Base-by-base conservation (phyloP, 2,329 filamentous ascomycete genomes). In the Byssochlamys sp. region DNA sequence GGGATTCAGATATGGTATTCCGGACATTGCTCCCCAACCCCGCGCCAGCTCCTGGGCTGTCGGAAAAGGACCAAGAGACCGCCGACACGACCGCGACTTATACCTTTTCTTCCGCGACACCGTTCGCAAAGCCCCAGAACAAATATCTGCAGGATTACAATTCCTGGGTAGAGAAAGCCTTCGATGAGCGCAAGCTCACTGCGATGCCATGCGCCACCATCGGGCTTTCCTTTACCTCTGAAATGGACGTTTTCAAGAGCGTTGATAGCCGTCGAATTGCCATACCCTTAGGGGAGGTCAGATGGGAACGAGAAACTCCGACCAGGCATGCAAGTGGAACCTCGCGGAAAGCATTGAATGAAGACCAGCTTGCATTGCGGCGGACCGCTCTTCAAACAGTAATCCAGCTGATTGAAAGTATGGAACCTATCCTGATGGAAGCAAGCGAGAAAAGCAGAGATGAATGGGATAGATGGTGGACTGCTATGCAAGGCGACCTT, bases 381-480 rank as follows among this genome's bases (percentile, higher is more conserved):
- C 81, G 85, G 65, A 92, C 89, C 10, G 90, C 91, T n/a, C 80
- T 96, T 57, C 76, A 89, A 68, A 90, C 88, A 2, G 84, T 91
- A 4, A 83, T 95, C 55, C 88, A 91, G 69, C 83, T 90, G 80
- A 89, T 95, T 56, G 89, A 94, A 69, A 87, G 87, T 61, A 77
- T 96, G 66, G 91, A 96, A 73, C 89, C 90, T 4, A 75, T 94
- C 58, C 76, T 96, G 64, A 84, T 88, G 65, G 88, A 95, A 66
- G 84, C 85, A 52, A 95, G 88, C 67, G 88, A 87, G 12, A 95
- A 95, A 78, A 90, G 87, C 66, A 84, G 89, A 68, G 90, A 95
- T 64, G 91, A 96, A 75, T 96, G 91, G 91, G 89, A 95, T 71
- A 80, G 84, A 49, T 96, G 91, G 91, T 84, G 89, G 75, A 85